A percentile compares a stretch with the other conserved stretches of the same genome.
These are phyloP conservation scores for Micromonas commoda DNA, from an alignment of 139 green algal genomes.

Conservation along the genomic window DNA sequence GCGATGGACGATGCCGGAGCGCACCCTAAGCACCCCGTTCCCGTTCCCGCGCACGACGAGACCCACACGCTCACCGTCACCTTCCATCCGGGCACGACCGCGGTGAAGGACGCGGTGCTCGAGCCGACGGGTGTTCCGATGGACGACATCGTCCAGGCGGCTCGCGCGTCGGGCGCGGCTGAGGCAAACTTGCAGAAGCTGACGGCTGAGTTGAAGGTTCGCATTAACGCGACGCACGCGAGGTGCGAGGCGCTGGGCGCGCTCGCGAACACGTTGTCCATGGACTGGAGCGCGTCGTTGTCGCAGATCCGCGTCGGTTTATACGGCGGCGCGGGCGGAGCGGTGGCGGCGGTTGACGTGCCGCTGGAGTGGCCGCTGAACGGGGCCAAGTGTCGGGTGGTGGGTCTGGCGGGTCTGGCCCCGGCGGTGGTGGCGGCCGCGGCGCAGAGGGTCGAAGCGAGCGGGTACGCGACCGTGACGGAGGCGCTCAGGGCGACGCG, in stretches of 20 bases:
- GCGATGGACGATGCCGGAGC: background rate
- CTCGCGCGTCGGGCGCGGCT: background rate
- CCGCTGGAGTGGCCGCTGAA: conserved; percentile 18
- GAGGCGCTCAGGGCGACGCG: conserved; percentile 1
- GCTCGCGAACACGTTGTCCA: background rate
- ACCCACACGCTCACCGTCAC: background rate
- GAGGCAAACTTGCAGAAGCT: background rate
- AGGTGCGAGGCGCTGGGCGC: background rate
- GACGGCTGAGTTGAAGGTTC: background rate
- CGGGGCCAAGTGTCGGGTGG: background rate
- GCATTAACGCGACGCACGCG: conserved; percentile 1
- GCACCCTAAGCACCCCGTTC: background rate
- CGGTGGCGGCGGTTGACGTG: background rate
- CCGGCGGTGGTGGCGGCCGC: background rate
- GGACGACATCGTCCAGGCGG: background rate
- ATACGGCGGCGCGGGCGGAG: too few species aligned
- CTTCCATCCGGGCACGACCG: background rate
- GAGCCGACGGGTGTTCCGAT: conserved; percentile 17
- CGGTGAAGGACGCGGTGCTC: background rate
- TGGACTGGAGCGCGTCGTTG: conserved; percentile 11
- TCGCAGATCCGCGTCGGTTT: too few species aligned
- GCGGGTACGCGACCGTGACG: background rate
- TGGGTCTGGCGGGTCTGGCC: background rate
- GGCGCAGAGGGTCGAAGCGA: background rate
- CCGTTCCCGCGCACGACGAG: background rate